phyloP scores from a whole-genome alignment of 495 filamentous ascomycete species.

The Penicillium verhagenii region DNA sequence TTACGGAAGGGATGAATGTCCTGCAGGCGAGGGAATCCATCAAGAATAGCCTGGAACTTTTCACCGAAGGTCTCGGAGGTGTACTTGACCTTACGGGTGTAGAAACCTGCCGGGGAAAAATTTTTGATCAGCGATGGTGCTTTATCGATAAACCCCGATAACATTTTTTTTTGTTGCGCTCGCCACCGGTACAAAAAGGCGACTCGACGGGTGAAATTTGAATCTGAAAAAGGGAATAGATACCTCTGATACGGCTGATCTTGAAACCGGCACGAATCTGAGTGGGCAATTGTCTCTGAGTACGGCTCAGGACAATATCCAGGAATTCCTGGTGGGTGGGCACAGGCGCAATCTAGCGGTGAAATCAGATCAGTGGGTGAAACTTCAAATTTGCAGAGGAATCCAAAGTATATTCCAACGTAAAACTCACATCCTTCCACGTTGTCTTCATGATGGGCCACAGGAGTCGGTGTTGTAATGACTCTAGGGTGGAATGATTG shows the following conservation, averaged over 20 bases:
- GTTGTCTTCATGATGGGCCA: slow-evolving; percentile 66
- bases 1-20: slow-evolving; percentile 97
- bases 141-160: slow-evolving; percentile 28
- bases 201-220: background rate
- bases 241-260: slow-evolving; percentile 89
- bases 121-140: slow-evolving; percentile 28
- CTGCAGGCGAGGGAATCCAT: slow-evolving; percentile 88
- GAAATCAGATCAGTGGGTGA: slow-evolving; percentile 26
- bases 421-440: slow-evolving; percentile 59
- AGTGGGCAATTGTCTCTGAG: slow-evolving; percentile 90
- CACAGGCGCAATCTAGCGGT: slow-evolving; percentile 74
- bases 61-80: slow-evolving; percentile 97
- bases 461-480: slow-evolving; percentile 24
- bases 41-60: slow-evolving; percentile 83
- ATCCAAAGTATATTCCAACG: background rate
- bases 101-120: slow-evolving; percentile 62
- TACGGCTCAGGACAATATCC: slow-evolving; percentile 92
- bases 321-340: slow-evolving; percentile 94
- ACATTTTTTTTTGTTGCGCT: slow-evolving; percentile 17
- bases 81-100: slow-evolving; percentile 97
- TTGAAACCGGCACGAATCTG: slow-evolving; percentile 96
- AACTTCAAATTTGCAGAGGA: background rate
- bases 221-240: background rate
- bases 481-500: slow-evolving; percentile 28
- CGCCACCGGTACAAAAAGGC: slow-evolving; percentile 1